phyloP scores from a whole-genome alignment of 305 asterid genomes.

The Striga hermonthica region DNA sequence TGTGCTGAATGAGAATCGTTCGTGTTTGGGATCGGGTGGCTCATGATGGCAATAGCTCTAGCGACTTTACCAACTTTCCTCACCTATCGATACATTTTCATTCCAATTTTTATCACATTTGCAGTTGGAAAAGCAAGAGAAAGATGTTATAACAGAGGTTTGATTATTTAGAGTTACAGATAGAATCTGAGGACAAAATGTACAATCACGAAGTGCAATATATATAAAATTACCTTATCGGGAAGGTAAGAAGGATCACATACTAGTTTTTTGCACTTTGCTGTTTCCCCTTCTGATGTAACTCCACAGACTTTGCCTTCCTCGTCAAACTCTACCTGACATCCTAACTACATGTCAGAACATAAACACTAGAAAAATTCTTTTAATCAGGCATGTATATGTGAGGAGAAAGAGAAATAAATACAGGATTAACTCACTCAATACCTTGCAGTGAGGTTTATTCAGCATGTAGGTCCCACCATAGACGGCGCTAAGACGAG shows the following conservation, averaged over 20 bases:
- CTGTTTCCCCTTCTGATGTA: slow-evolving; percentile 98
- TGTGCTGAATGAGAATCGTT: too few species aligned
- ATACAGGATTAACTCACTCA: background rate
- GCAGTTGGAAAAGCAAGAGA: too few species aligned
- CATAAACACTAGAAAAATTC: slow-evolving; percentile 5
- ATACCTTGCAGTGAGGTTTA: slow-evolving; percentile 93
- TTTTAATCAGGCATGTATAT: background rate
- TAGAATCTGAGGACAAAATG: too few species aligned
- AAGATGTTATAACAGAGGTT: too few species aligned
- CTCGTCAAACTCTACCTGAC: slow-evolving; percentile 79
- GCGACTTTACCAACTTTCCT: too few species aligned
- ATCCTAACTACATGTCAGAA: slow-evolving; percentile 28
- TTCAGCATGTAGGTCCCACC: slow-evolving; percentile 97
- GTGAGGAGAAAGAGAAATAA: background rate
- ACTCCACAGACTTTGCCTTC: slow-evolving; percentile 75
- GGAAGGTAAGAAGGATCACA: slow-evolving; percentile 88
- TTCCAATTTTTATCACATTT: too few species aligned
- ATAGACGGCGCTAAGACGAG: slow-evolving; percentile 94
- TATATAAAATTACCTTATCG: slow-evolving; percentile 65
- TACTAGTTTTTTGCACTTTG: slow-evolving; percentile 93
- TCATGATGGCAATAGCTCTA: too few species aligned
- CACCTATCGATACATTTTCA: too few species aligned
- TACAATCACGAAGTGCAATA: too few species aligned
- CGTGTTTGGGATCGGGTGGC: too few species aligned
- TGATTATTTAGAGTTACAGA: too few species aligned